Evolutionary conservation across 1,139 yeast genomes (phyloP), one percentile per base, ranked within the genome.

Genomic region (Barnettozyma hawaiiensis): DNA sequence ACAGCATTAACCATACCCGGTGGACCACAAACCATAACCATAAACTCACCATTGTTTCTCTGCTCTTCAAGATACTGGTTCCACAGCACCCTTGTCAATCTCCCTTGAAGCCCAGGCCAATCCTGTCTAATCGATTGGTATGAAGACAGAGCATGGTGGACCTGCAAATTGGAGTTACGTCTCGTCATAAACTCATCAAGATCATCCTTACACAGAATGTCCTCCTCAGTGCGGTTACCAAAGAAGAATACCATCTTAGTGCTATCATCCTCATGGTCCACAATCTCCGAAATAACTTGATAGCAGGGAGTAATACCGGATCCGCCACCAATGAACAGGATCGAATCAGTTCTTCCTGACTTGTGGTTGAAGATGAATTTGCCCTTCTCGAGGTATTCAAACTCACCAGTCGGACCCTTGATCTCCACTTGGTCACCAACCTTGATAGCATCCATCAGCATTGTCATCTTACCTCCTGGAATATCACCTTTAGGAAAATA

Each of bases 361-460:
- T 59, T 41, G 19, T 43, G 37, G 32, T 46, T 33, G n/a, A 44
- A 23, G 3, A 32, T 7, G 28, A 39, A 49, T 2, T 43, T 46
- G 60, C 75, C 73, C 66, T 73, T 60, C 63, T 69, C 47, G 68
- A 73, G 38, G 70, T 76, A 75, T 46, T 72, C 71, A 62, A 75
- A 76, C 51, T 75, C 76, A 5, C 82, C 82, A 54, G 74, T 70
- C 37, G 83, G 83, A 11, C 83, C 83, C 57, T 77, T 72, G 26
- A 60, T 50, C 35, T 62, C 64, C n/a, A 64, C 45, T n/a, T 19
- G 12, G 11, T 54, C 53, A 1, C 66, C 67, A 21, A 58, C 28
- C 6, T 37, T 24, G 45, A 63, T 29, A 4, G 42, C 28, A 31
- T 62, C 65, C 22, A 62, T 39, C 1, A 52, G 34, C 38, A 37